Conservation (phyloP, 495 filamentous ascomycete species). For the Poronia punctata region DNA sequence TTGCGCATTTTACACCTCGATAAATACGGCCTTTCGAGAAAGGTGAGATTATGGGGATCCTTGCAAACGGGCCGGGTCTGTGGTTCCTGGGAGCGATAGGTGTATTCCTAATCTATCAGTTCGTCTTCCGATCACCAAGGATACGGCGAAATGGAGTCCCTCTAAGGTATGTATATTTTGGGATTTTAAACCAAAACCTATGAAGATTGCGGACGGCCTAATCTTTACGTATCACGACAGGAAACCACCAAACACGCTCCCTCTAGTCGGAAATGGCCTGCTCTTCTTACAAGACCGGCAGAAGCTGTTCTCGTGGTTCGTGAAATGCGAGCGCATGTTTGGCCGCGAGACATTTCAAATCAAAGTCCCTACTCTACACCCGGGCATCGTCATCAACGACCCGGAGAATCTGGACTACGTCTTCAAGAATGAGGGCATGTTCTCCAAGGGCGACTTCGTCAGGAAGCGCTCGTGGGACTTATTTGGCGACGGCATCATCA, state of each 20-base stretch:
- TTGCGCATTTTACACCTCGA: neutral
- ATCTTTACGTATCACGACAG: slow-evolving; percentile 17
- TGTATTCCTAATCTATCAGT: slow-evolving; percentile 10
- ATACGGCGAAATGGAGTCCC: slow-evolving; percentile 28
- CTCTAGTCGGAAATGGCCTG: slow-evolving; percentile 51
- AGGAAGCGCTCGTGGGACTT: slow-evolving; percentile 51
- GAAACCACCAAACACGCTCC: slow-evolving; percentile 49
- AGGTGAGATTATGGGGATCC: no score
- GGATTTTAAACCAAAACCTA: neutral
- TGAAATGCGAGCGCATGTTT: slow-evolving; percentile 44
- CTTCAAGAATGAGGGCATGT: slow-evolving; percentile 51
- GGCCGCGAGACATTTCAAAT: slow-evolving; percentile 51
- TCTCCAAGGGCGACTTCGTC: slow-evolving; percentile 53
- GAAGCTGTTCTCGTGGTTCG: slow-evolving; percentile 54
- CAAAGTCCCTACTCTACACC: slow-evolving; percentile 49
- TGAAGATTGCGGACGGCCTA: neutral
- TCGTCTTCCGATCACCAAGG: slow-evolving; percentile 18
- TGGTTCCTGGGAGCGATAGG: slow-evolving; percentile 1
- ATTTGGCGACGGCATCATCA: slow-evolving; percentile 58
- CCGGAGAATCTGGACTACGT: slow-evolving; percentile 53
- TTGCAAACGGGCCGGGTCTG: slow-evolving; percentile 10
- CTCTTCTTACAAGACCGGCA: slow-evolving; percentile 50
- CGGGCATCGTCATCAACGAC: slow-evolving; percentile 53
- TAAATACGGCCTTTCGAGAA: neutral
- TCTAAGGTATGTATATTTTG: slow-evolving; percentile 28